These are phyloP conservation scores for Diaporthe ilicicola DNA, from an alignment of 2,329 filamentous ascomycete genomes.

Conservation along the genomic window DNA sequence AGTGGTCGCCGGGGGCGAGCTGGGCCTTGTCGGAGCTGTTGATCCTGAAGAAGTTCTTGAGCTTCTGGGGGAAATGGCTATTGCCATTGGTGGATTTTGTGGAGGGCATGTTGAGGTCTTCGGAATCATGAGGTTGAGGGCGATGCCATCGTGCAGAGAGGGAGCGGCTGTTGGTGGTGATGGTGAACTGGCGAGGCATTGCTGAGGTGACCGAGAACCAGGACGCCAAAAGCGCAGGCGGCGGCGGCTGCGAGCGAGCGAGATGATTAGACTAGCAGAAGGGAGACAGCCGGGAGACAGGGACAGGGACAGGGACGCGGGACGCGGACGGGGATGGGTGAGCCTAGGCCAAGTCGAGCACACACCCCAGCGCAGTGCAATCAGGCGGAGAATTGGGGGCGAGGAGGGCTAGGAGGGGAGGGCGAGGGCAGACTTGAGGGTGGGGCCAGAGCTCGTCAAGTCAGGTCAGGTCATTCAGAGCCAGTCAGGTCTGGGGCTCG, in stretches of 20 bases:
- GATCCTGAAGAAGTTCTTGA: conserved; percentile 78
- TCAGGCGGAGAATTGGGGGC: conserved; percentile 13
- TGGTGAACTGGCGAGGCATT: conserved; percentile 29
- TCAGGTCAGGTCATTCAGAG: conserved; percentile 17
- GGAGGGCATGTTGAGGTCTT: conserved; percentile 55
- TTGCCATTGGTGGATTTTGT: conserved; percentile 64
- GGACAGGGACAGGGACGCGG: conserved; percentile 4
- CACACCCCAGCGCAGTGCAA: conserved; percentile 14
- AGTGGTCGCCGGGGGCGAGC: conserved; percentile 33
- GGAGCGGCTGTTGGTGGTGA: conserved; percentile 32
- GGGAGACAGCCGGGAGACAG: conserved; percentile 19
- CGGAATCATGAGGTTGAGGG: conserved; percentile 36
- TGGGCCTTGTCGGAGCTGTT: conserved; percentile 54
- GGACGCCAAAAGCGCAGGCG: conserved; percentile 12
- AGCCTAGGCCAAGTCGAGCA: conserved; percentile 19
- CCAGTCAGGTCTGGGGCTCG: conserved; percentile 4
- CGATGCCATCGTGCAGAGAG: conserved; percentile 34
- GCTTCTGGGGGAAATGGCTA: conserved; percentile 71
- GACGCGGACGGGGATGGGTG: not conserved
- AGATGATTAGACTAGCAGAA: conserved; percentile 19
- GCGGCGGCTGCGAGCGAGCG: conserved; percentile 5
- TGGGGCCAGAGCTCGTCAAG: conserved; percentile 6
- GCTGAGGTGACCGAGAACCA: conserved; percentile 15
- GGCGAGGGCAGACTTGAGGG: not conserved
- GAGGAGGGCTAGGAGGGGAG: not conserved